Conservation (phyloP, 306 rosid species). For the Trifolium subterraneum region DNA sequence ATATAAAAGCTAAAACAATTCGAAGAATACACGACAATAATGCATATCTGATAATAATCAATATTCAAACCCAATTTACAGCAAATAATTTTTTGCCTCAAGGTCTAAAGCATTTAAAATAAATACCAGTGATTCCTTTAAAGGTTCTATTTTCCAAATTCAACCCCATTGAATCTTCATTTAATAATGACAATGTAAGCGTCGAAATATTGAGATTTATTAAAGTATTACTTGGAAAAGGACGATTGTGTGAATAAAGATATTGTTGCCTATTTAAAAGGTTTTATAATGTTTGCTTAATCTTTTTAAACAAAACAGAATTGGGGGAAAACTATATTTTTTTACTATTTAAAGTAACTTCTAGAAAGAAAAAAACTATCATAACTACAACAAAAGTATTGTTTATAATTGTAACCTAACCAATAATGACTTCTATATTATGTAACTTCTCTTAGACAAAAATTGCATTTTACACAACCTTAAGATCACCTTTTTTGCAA, state of each 20-base stretch:
- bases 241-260: neutral
- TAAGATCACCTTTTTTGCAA: neutral
- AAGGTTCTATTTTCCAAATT: neutral
- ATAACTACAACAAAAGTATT: neutral
- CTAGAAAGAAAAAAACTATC: neutral
- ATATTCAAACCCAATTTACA: slow-evolving; percentile 6
- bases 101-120: slow-evolving; percentile 9
- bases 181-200: neutral
- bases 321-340: neutral
- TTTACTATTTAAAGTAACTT: neutral
- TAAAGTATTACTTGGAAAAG: neutral
- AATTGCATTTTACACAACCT: neutral
- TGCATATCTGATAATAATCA: neutral
- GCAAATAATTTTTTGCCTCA: neutral
- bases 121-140: neutral
- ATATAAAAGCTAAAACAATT: neutral
- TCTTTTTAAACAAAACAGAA: neutral
- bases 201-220: neutral
- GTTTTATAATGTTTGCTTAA: neutral
- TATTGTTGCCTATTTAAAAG: neutral
- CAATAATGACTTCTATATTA: neutral
- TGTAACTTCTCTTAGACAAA: neutral
- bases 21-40: neutral
- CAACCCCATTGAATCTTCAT: neutral
- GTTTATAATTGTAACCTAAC: neutral